These are phyloP conservation scores for Alternaria dauci DNA, from an alignment of 2,329 filamentous ascomycete genomes.

Conservation along the genomic window DNA sequence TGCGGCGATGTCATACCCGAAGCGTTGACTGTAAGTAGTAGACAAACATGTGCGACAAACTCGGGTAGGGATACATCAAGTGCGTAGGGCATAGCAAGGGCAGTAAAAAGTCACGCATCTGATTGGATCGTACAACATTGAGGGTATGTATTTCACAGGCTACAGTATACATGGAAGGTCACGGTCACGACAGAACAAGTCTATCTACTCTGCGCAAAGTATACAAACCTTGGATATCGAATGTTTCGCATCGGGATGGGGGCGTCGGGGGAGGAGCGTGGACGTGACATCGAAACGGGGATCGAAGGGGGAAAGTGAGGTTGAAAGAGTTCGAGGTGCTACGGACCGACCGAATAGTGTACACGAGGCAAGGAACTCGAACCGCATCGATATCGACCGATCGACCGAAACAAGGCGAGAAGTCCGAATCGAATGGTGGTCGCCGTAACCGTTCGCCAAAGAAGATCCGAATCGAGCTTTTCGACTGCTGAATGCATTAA, in stretches of 20 bases:
- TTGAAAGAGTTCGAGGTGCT: constrained; percentile 41
- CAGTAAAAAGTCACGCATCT: neutral
- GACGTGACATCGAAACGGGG: constrained; percentile 16
- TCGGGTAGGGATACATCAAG: neutral
- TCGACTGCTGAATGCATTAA: constrained; percentile 50
- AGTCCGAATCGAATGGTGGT: constrained; percentile 46
- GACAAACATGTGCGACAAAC: neutral
- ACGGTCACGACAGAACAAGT: constrained; percentile 11
- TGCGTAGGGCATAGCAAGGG: too few relatives aligned
- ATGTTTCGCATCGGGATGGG: constrained; percentile 18
- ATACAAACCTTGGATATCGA: constrained; percentile 21
- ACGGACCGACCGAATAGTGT: constrained; percentile 51
- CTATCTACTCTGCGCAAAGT: constrained; percentile 13
- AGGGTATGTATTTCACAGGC: constrained; percentile 1
- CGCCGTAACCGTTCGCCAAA: constrained; percentile 49
- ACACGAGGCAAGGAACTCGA: constrained; percentile 42
- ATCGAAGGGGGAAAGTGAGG: constrained; percentile 23
- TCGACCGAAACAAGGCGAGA: constrained; percentile 40
- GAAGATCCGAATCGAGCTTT: constrained; percentile 41
- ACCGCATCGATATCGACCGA: constrained; percentile 47
- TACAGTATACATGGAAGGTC: constrained; percentile 10
- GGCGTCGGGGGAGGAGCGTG: constrained; percentile 17
- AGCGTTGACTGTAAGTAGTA: neutral
- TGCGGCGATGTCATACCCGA: constrained; percentile 9
- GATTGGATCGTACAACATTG: neutral